Evolutionary conservation across 441 rosid genomes (phyloP).

Genomic region (Capsella rubella): DNA sequence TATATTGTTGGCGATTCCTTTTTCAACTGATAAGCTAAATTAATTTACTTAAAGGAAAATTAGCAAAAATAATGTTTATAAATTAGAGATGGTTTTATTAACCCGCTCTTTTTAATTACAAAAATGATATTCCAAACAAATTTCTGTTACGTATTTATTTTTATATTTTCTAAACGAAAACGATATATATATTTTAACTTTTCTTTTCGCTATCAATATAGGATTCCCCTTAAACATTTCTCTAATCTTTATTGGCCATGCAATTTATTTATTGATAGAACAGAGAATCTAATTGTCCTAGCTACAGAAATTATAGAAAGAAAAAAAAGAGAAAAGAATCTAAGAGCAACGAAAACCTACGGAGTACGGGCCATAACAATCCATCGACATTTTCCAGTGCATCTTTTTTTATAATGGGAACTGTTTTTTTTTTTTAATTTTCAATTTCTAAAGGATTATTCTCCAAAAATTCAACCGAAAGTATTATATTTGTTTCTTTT

Average conservation of each 20-base stretch:
- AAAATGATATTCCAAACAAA: too few relatives aligned
- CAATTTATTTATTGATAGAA: neutral
- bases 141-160: too few relatives aligned
- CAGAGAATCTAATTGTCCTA: slow-evolving; percentile 26
- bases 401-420: slow-evolving; percentile 22
- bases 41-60: neutral
- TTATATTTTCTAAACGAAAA: neutral
- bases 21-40: neutral
- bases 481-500: neutral
- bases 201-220: neutral
- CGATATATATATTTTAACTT: neutral
- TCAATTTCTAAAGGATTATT: neutral
- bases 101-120: neutral
- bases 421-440: neutral
- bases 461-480: slow-evolving; percentile 16
- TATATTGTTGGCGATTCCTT: neutral
- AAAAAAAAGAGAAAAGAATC: slow-evolving; percentile 6
- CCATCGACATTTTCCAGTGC: slow-evolving; percentile 23
- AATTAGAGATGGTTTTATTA: neutral
- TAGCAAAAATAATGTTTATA: neutral
- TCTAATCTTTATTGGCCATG: neutral
- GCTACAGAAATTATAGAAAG: neutral
- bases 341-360: slow-evolving; percentile 27
- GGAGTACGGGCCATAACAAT: slow-evolving; percentile 39
- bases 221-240: neutral